Conservation (phyloP, 2,329 filamentous ascomycete species). For the Xylariaceae sp. region DNA sequence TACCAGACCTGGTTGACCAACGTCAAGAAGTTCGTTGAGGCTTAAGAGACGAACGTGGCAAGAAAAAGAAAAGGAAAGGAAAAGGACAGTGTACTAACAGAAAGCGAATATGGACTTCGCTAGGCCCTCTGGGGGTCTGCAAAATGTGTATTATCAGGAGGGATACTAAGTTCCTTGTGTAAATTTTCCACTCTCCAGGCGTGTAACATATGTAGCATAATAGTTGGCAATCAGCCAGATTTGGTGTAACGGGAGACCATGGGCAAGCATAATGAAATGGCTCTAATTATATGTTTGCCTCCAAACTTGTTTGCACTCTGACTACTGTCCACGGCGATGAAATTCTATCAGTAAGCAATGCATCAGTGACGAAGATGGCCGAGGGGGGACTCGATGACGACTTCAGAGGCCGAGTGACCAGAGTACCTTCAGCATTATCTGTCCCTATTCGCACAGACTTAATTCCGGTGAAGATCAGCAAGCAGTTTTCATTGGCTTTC, state of each 20-base stretch:
- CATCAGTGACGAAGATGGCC: too few relatives aligned
- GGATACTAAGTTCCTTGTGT: constrained; percentile 5
- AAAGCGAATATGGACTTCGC: not conserved
- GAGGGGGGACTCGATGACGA: too few relatives aligned
- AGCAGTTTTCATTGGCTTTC: too few relatives aligned
- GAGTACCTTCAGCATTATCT: too few relatives aligned
- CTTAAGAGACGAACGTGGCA: constrained; percentile 40
- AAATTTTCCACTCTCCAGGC: constrained; percentile 14
- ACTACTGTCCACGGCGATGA: too few relatives aligned
- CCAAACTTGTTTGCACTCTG: too few relatives aligned
- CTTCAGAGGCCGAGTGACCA: too few relatives aligned
- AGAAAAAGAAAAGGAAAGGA: not conserved
- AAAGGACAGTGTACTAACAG: constrained; percentile 2
- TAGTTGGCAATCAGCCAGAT: constrained; percentile 3
- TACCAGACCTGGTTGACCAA: constrained; percentile 87
- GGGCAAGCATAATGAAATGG: not conserved
- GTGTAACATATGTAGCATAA: constrained; percentile 9
- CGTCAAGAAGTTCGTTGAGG: constrained; percentile 81
- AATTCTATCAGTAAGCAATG: too few relatives aligned
- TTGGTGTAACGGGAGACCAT: constrained; percentile 7
- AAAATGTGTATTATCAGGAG: constrained; percentile 5
- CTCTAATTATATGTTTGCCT: too few relatives aligned
- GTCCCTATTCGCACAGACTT: too few relatives aligned
- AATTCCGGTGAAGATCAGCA: too few relatives aligned
- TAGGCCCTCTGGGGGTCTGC: not conserved